Evolutionary conservation across 2,329 filamentous ascomycete genomes (phyloP).

Genomic region (Penicillium paneum): DNA sequence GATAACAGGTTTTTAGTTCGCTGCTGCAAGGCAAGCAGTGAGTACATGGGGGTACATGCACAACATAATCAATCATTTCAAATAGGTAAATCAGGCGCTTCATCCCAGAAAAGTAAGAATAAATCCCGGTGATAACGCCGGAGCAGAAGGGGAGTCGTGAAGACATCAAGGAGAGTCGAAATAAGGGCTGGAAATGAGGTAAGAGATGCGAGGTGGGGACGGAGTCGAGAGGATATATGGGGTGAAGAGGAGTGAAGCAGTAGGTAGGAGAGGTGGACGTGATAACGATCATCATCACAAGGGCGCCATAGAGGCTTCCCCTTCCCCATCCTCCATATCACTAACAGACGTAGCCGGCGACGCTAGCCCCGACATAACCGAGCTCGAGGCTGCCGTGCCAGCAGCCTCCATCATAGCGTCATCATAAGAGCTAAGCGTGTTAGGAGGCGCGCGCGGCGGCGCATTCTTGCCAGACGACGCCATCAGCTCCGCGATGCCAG

Average conservation of each 20-base stretch:
- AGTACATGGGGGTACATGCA: neutral
- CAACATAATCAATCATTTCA: slow-evolving; percentile 1
- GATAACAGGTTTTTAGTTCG: neutral
- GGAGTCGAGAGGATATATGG: neutral
- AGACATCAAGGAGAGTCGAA: neutral
- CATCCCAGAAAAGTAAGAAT: neutral
- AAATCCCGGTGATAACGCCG: slow-evolving; percentile 9
- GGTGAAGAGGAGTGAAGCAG: neutral
- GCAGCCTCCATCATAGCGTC: slow-evolving; percentile 29
- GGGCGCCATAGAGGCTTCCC: slow-evolving; percentile 23
- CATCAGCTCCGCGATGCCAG: slow-evolving; percentile 52
- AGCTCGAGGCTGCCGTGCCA: slow-evolving; percentile 28
- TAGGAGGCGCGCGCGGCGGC: slow-evolving; percentile 16
- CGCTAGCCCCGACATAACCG: slow-evolving; percentile 38
- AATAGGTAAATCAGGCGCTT: slow-evolving; percentile 7
- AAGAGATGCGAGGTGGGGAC: neutral
- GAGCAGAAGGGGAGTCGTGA: slow-evolving; percentile 6
- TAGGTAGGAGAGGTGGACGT: neutral
- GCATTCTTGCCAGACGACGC: slow-evolving; percentile 28
- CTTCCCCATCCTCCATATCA: slow-evolving; percentile 32
- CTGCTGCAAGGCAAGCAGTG: neutral
- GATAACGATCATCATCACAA: slow-evolving; percentile 5
- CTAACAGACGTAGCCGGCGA: slow-evolving; percentile 39
- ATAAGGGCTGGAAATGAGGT: neutral
- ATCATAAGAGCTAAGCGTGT: slow-evolving; percentile 20